Conservation (phyloP, 345 rosid species). For the Euclidium syriacum region DNA sequence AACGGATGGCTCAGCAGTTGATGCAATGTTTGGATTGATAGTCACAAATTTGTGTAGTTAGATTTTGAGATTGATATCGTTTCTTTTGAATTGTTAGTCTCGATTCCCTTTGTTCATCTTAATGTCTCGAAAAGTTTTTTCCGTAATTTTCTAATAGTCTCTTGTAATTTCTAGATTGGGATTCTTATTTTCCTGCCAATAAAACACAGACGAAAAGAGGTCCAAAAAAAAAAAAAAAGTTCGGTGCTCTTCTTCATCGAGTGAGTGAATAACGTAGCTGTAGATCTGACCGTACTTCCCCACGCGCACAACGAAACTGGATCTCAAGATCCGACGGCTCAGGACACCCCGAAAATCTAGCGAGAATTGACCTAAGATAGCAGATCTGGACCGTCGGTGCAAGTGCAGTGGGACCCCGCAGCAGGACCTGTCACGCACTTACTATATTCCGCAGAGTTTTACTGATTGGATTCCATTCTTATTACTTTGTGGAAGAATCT, state of each 20-base stretch:
- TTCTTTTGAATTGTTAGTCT: too few species aligned
- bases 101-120: too few species aligned
- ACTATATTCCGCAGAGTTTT: background rate
- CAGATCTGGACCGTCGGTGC: slow-evolving; percentile 25
- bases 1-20: too few species aligned
- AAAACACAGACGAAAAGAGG: too few species aligned
- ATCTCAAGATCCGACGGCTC: slow-evolving; percentile 19
- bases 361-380: slow-evolving; percentile 2
- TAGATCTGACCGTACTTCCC: slow-evolving; percentile 13
- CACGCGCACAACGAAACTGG: slow-evolving; percentile 1
- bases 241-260: background rate
- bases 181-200: too few species aligned
- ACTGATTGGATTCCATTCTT: slow-evolving; percentile 5
- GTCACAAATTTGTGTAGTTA: too few species aligned
- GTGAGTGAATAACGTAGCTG: background rate
- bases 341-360: slow-evolving; percentile 21
- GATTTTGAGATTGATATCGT: too few species aligned
- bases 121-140: too few species aligned
- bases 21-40: too few species aligned
- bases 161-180: too few species aligned
- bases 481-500: background rate
- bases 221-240: background rate
- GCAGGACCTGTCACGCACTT: slow-evolving; percentile 18
- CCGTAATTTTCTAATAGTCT: too few species aligned
- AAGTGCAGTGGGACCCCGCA: background rate